Percentiles rank a stretch among this genome's conserved stretches.
Conservation (phyloP, 192 early-diverging fungal species). For the Gorgonomyces haynaldii region DNA sequence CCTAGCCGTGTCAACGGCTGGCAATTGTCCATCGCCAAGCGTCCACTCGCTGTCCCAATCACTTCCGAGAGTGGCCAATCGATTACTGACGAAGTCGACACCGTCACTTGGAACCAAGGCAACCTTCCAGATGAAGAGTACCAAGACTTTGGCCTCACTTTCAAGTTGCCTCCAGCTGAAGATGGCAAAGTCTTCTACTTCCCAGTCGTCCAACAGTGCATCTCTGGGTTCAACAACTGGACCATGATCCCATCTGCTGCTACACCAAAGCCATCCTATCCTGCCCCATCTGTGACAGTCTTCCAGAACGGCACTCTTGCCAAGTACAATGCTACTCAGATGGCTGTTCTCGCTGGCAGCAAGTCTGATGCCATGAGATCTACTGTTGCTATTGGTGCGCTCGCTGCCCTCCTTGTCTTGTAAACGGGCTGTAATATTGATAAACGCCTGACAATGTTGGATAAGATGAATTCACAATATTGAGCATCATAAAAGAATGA, state of each 20-base stretch:
- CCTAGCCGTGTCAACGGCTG: slow-evolving; percentile 17
- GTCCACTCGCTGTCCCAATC: slow-evolving; percentile 17
- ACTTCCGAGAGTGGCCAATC: slow-evolving; percentile 9
- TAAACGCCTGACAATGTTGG: too few relatives aligned
- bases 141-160: slow-evolving; percentile 18
- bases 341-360: too few relatives aligned
- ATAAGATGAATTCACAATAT: too few relatives aligned
- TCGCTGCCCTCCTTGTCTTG: too few relatives aligned
- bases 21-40: slow-evolving; percentile 5
- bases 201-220: slow-evolving; percentile 13
- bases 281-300: neutral
- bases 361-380: too few relatives aligned
- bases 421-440: too few relatives aligned
- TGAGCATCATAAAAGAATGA: too few relatives aligned
- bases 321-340: neutral
- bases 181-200: slow-evolving; percentile 21
- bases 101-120: slow-evolving; percentile 18
- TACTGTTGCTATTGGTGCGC: too few relatives aligned
- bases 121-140: slow-evolving; percentile 12
- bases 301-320: neutral
- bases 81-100: slow-evolving; percentile 20
- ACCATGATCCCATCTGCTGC: neutral
- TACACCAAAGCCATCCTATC: neutral
- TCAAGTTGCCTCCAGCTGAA: slow-evolving; percentile 8
- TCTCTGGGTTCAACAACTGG: slow-evolving; percentile 6